A percentile compares a stretch with the other conserved stretches of the same genome.
These are phyloP conservation scores for Trichoderma semiorbis DNA, from an alignment of 2,329 filamentous ascomycete genomes.

Conservation along the genomic window DNA sequence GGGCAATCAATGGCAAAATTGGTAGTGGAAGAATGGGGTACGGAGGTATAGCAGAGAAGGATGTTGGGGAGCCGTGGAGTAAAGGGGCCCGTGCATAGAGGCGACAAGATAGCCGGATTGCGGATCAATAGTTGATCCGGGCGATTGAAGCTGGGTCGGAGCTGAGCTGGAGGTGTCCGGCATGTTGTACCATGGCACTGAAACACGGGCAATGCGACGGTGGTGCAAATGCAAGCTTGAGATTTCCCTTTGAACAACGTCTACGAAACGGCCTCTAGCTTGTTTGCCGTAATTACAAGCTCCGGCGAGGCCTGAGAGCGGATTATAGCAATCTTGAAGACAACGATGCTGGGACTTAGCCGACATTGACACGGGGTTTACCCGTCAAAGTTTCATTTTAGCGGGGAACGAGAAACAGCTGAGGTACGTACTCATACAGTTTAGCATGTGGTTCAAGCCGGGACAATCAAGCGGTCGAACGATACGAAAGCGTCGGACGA, in stretches of 20 bases:
- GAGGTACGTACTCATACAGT: not conserved
- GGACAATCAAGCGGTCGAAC: not conserved
- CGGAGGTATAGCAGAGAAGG: conserved; percentile 25
- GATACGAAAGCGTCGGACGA: not conserved
- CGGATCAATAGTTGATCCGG: conserved; percentile 21
- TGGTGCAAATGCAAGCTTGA: not conserved
- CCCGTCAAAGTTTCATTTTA: conserved; percentile 21
- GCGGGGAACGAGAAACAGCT: not conserved
- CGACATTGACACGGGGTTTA: conserved; percentile 31
- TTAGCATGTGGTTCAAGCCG: not conserved
- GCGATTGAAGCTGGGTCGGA: not conserved
- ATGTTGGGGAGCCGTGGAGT: conserved; percentile 24
- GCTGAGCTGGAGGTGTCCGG: not conserved
- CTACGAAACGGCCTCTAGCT: not conserved
- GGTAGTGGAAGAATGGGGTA: conserved; percentile 37
- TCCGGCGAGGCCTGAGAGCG: not conserved
- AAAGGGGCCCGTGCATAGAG: conserved; percentile 29
- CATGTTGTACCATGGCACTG: not conserved
- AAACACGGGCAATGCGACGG: not conserved
- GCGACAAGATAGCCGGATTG: not conserved
- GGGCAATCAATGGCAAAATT: conserved; percentile 39
- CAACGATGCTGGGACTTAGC: conserved; percentile 28
- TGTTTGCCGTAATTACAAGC: not conserved
- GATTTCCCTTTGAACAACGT: not conserved
- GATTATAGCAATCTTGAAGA: not conserved